phyloP scores from a whole-genome alignment of 2,329 filamentous ascomycete genomes.

The Diaporthe caulivora region DNA sequence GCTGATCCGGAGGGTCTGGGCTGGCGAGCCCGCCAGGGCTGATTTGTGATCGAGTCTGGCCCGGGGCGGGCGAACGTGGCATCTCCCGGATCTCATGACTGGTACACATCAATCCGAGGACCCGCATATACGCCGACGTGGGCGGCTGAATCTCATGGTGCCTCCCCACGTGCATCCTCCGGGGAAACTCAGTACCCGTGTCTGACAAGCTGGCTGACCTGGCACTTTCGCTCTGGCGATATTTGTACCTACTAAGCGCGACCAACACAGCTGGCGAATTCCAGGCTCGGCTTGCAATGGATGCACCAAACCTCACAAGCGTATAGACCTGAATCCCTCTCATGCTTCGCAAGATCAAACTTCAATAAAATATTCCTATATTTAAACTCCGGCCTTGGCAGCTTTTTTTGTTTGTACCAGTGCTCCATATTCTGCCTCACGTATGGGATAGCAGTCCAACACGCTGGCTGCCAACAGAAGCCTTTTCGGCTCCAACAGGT shows the following conservation, averaged over 20 bases:
- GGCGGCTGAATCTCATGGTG: neutral
- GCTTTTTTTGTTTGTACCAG: neutral
- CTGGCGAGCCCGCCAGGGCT: slow-evolving; percentile 66
- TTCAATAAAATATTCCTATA: neutral
- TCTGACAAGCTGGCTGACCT: slow-evolving; percentile 1
- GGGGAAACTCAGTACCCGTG: neutral
- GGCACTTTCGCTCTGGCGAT: neutral
- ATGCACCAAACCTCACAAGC: neutral
- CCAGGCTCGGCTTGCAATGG: neutral
- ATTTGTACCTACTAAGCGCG: no score
- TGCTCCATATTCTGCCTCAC: neutral
- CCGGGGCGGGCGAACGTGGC: neutral
- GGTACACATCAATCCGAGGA: neutral
- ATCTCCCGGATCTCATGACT: neutral
- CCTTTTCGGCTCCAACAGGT: neutral
- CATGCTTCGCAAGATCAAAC: neutral
- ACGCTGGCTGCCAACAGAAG: neutral
- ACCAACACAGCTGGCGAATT: neutral
- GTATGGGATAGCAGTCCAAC: no score
- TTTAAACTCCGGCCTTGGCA: neutral
- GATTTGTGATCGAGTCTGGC: slow-evolving; percentile 55
- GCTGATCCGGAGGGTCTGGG: slow-evolving; percentile 68
- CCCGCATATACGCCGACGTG: no score
- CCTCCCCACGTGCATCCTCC: neutral
- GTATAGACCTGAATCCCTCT: neutral